Percentiles rank a stretch among this genome's conserved stretches.
phyloP scores from a whole-genome alignment of 1,284 basidiomycete species.

The Sporisorium scitamineum region DNA sequence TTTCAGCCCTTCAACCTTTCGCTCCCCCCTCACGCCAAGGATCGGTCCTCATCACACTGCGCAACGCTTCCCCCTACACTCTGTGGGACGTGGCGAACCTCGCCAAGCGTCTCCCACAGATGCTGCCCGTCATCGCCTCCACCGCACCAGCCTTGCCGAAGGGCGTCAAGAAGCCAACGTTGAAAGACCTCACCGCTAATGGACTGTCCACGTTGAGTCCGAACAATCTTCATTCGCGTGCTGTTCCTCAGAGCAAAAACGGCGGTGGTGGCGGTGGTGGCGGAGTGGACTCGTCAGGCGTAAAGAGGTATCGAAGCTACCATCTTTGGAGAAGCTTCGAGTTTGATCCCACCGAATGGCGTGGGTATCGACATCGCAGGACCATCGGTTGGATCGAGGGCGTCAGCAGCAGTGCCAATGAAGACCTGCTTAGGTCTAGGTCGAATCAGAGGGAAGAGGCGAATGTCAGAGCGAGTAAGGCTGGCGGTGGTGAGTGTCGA shows the following conservation, averaged over 20 bases:
- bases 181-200: constrained; percentile 33
- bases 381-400: constrained; percentile 79
- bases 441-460: constrained; percentile 5
- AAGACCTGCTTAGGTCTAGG: constrained; percentile 52
- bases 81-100: constrained; percentile 76
- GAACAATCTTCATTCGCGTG: constrained; percentile 34
- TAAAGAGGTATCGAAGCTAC: constrained; percentile 77
- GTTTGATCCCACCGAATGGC: constrained; percentile 81
- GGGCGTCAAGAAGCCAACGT: constrained; percentile 44
- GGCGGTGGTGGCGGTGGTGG: constrained; percentile 6
- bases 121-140: constrained; percentile 74
- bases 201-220: constrained; percentile 40
- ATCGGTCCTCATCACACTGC: constrained; percentile 84
- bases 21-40: constrained; percentile 70
- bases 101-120: constrained; percentile 39
- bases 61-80: constrained; percentile 88
- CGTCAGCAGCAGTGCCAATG: constrained; percentile 49
- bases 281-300: constrained; percentile 69
- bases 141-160: constrained; percentile 59
- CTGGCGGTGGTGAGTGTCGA: constrained; percentile 59
- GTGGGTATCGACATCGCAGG: constrained; percentile 89
- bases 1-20: constrained; percentile 71
- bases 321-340: constrained; percentile 82
- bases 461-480: constrained; percentile 36
- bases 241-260: constrained; percentile 5